Base-by-base conservation (phyloP, 352 stramenopile species). In the Pythium oligandrum region DNA sequence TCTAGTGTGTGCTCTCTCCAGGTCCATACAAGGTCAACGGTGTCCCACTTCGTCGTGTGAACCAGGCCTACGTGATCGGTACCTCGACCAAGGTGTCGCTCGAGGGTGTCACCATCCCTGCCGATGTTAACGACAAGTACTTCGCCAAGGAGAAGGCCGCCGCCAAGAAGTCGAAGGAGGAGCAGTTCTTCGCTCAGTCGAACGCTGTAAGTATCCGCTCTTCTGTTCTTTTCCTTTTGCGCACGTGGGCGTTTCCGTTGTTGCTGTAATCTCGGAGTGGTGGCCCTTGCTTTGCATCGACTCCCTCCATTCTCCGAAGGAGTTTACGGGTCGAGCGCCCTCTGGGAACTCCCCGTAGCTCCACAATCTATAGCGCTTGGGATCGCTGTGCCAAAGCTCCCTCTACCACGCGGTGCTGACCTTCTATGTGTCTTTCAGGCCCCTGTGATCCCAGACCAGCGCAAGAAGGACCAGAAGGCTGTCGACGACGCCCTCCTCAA, bases 381-480 rank as follows among this genome's bases (percentile, higher is more conserved):
- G 82, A 95, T 95, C 85, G 85, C 73, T 73, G 57, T 86, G 75
- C 72, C 78, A 90, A 95, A 95, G 85, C 71, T 95, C 83, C 85
- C 76, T 68, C 60, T 73, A 84, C 56, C 63, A 64, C 55, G 55
- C 48, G 53, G 53, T 69, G 51, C 57, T 80, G 43, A 78, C 34
- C 5, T 33, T 10, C 58, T 1, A 42, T 40, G 6, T 45, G 31
- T 17, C 17, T 37, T 11, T 40, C 52, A 96, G 83, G 73, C 83
- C 53, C 92, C 96, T 32, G 86, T 98, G 63, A 97, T 99, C 52
- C 81, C 79, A 62, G 97, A 99, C 64, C 81, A 98, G 79, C 90
- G 93, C 68, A 99, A 99, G 89, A 97, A 93, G 58, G 96, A 98
- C 77, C 97, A 99, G 86, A 98, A 99, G 82, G 82, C 84, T 48